These are phyloP conservation scores for Phialocephala sp. DNA, from an alignment of 2,329 filamentous ascomycete species.

Conservation along the genomic window DNA sequence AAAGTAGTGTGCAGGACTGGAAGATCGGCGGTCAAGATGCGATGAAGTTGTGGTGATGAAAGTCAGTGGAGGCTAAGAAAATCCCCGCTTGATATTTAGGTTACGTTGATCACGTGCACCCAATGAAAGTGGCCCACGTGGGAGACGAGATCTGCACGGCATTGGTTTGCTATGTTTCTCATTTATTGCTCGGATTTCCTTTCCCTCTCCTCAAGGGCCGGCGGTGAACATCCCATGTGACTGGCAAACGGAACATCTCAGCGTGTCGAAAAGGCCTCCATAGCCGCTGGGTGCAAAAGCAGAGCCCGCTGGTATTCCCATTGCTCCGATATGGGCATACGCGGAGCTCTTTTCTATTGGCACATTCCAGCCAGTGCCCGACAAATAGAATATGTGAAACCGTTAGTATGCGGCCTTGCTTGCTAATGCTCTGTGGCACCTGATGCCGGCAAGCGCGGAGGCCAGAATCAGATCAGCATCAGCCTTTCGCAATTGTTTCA, in stretches of 20 bases:
- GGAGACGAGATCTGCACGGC: neutral
- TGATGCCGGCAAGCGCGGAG: constrained; percentile 23
- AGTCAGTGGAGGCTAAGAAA: constrained; percentile 9
- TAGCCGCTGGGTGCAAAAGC: neutral
- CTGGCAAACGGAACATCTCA: neutral
- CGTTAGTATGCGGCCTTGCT: constrained; percentile 2
- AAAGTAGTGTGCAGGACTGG: constrained; percentile 16
- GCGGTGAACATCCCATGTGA: neutral
- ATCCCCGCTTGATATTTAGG: constrained; percentile 18
- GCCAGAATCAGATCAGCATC: neutral
- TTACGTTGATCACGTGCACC: constrained; percentile 19
- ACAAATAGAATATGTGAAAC: neutral
- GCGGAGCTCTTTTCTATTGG: neutral
- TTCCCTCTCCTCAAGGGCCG: constrained; percentile 3
- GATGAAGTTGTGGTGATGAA: constrained; percentile 11
- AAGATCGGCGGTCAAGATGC: constrained; percentile 24
- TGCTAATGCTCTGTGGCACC: constrained; percentile 17
- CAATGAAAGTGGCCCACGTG: constrained; percentile 18
- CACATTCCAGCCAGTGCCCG: constrained; percentile 2
- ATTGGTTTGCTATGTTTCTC: neutral
- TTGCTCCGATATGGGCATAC: neutral
- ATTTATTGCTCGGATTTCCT: neutral
- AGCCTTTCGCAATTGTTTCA: constrained; percentile 8
- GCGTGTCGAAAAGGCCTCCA: neutral
- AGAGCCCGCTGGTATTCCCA: neutral